phyloP scores from a whole-genome alignment of 495 filamentous ascomycete genomes.

The Aspergillus hancockii region DNA sequence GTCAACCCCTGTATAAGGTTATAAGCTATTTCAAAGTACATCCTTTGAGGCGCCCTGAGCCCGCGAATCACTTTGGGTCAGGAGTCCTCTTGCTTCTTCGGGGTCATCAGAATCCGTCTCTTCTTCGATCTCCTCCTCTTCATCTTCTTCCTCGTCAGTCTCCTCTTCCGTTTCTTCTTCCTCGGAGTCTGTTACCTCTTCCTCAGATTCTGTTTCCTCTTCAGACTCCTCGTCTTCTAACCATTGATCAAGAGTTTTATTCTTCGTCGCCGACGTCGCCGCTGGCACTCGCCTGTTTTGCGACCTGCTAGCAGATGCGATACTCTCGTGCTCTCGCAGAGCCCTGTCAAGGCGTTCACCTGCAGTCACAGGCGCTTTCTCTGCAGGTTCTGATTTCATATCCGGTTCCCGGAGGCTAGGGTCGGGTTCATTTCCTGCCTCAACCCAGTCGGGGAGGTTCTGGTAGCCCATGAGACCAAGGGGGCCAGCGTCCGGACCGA shows the following conservation, averaged over 20 bases:
- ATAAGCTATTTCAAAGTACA: neutral
- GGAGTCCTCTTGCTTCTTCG: conserved; percentile 16
- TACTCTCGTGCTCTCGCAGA: conserved; percentile 42
- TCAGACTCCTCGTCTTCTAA: conserved; percentile 54
- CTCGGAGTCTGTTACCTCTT: conserved; percentile 22
- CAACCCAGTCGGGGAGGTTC: conserved; percentile 80
- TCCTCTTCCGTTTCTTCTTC: conserved; percentile 20
- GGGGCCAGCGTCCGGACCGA: conserved; percentile 71
- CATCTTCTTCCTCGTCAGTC: conserved; percentile 5
- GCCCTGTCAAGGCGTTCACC: conserved; percentile 65
- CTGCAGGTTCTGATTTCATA: conserved; percentile 29
- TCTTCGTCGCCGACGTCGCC: conserved; percentile 33
- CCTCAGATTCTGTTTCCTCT: conserved; percentile 40
- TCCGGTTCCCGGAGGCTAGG: conserved; percentile 61
- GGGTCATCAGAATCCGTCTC: conserved; percentile 23
- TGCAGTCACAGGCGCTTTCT: conserved; percentile 51
- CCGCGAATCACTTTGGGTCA: conserved; percentile 6
- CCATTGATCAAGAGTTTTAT: conserved; percentile 88
- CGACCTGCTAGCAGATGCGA: conserved; percentile 17
- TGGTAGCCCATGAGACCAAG: conserved; percentile 76
- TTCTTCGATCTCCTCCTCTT: neutral
- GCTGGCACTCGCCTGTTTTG: conserved; percentile 19
- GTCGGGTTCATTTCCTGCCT: conserved; percentile 77
- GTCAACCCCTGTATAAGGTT: neutral
- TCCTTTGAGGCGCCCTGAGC: conserved; percentile 6